Evolutionary conservation across 768 basidiomycete species (phyloP).

Genomic region (Naganishia randhawae): DNA sequence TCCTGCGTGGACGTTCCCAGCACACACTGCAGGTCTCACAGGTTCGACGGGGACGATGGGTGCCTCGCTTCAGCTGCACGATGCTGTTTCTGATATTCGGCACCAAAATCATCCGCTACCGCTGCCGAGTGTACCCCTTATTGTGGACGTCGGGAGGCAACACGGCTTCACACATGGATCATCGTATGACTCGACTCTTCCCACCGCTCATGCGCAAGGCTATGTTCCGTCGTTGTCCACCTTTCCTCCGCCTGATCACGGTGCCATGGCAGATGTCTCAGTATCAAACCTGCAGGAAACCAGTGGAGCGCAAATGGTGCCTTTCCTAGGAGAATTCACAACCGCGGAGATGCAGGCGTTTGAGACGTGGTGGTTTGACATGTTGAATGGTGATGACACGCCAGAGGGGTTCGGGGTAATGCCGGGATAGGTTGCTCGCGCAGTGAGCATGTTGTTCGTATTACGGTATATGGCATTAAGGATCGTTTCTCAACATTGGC

Average conservation of each 20-base stretch:
- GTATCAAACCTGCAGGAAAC: background rate
- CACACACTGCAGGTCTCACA: background rate
- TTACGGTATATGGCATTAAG: background rate
- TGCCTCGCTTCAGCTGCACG: background rate
- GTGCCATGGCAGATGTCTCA: no score
- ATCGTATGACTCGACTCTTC: background rate
- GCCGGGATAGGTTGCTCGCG: background rate
- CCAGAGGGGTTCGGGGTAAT: background rate
- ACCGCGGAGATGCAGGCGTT: constrained; percentile 12
- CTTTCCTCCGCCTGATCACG: background rate
- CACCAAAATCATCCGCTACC: background rate
- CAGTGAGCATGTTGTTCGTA: background rate
- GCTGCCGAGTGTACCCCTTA: no score
- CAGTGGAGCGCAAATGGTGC: background rate
- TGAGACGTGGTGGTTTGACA: constrained; percentile 21
- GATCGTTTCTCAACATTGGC: background rate
- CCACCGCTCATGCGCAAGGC: background rate
- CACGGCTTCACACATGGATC: background rate
- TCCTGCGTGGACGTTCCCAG: background rate
- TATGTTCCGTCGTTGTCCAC: background rate
- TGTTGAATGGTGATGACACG: constrained; percentile 10
- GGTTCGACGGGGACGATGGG: background rate
- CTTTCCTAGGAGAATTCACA: constrained; percentile 7
- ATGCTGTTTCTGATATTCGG: background rate
- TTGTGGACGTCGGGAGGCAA: background rate